Evolutionary conservation across 2,329 filamentous ascomycete species (phyloP), one percentile per base, ranked within the genome.

Genomic region (Exophiala aquamarina): DNA sequence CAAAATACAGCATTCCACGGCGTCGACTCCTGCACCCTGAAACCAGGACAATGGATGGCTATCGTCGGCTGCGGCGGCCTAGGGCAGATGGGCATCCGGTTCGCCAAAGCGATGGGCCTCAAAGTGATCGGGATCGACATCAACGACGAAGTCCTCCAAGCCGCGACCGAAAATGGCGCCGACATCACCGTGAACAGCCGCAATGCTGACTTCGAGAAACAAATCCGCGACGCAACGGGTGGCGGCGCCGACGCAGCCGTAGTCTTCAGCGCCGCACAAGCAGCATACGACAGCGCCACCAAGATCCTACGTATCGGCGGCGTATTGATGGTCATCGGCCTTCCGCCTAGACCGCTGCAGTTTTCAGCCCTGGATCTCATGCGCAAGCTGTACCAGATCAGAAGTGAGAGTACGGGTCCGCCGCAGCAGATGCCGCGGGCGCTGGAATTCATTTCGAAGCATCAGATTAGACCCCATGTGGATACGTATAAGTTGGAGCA

Each of bases 71-170:
- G 41, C 15, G 59, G 58, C 5, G 59, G 59, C 9, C 46, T 61
- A 3, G 59, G 59, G 1, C 55, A 59, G 14, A 37, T 61, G 3
- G 56, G 51, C 3, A 48, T 58, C 9, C 57, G 58, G 36, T 61
- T 71, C 47, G 56, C 58, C 8, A 60, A 59, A 34, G 55, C 54
- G 2, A 37, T 57, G 36, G 56, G 20, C 32, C 21, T 45, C 19
- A 37, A 39, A 4, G 42, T 45, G 33, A 38, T 45, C 15, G 42
- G 18, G 14, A 45, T 45, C 32, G 42, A 45, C 15, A 38, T 45
- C 41, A 70, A 69, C 42, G 67, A 75, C 45, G 61, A 61, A 3
- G 69, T 70, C 41, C 66, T 73, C 1, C 61, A 64, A 15, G 63
- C 67, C 49, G 62, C 65, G 8, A 68, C 28, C 9, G 64, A 65